These are phyloP conservation scores for Phalaenopsis aphrodite DNA, from an alignment of 106 monocot species.

Conservation along the genomic window DNA sequence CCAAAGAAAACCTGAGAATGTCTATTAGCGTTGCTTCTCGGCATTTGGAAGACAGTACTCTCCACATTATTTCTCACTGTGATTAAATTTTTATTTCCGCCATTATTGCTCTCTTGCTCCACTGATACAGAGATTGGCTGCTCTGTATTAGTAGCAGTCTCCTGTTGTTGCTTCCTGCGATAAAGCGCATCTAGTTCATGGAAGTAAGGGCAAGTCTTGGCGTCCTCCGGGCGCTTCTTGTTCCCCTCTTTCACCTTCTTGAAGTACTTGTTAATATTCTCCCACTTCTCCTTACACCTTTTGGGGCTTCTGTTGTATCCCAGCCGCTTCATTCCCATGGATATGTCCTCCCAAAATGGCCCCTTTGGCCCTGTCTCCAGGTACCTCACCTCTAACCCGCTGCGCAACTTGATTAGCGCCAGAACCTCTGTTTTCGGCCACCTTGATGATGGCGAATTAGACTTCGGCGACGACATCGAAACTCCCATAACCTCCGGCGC, in stretches of 20 bases:
- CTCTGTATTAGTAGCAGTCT: not conserved
- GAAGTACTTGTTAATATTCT: conserved; percentile 92
- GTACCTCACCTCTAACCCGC: conserved; percentile 44
- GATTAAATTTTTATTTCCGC: not conserved
- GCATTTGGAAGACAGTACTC: not conserved
- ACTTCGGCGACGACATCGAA: not conserved
- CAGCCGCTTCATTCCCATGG: conserved; percentile 39
- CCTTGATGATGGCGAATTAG: conserved; percentile 12
- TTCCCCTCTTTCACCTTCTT: conserved; percentile 89
- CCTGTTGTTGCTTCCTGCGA: conserved; percentile 28
- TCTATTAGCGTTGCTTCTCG: conserved; percentile 32
- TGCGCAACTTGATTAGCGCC: conserved; percentile 41
- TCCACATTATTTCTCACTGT: not conserved
- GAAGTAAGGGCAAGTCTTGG: conserved; percentile 89
- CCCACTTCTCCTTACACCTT: conserved; percentile 92
- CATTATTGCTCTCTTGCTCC: not conserved
- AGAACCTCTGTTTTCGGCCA: conserved; percentile 63
- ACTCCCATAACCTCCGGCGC: not conserved
- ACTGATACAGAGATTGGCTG: not conserved
- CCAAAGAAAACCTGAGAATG: conserved; percentile 23
- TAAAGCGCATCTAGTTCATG: conserved; percentile 73
- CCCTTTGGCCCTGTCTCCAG: conserved; percentile 67
- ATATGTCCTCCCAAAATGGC: conserved; percentile 78
- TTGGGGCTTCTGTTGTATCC: conserved; percentile 66
- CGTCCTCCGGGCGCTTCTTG: conserved; percentile 72